Evolutionary conservation across 192 early-diverging fungal species (phyloP), one percentile per base, ranked within the genome.

Genomic region (Backusella sp.): DNA sequence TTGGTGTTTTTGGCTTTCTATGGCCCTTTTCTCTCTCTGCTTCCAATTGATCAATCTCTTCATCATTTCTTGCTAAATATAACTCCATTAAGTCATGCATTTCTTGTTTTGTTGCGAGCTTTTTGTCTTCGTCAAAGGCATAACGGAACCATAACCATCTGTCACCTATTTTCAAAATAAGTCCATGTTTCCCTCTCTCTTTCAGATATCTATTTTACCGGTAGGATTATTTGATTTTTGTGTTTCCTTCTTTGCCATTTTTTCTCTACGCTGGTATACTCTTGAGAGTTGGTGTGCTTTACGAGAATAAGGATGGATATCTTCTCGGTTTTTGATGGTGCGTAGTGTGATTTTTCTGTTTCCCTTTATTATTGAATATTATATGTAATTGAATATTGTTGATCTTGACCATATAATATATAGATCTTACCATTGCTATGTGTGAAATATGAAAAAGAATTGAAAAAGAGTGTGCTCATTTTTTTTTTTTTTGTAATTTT

Each of bases 291-390:
- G 86, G 44, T 80, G 79, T 35, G 88, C 88, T 73, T 90, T 90
- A 37, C 88, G 80, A 17, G 86, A 88, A 23, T 85, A 87, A 34
- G 88, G 88, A 53, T 89, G 86, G 35, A 85, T 83, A 69, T 80
- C 80, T 52, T 86, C 82, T 75, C 83, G 79, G 70, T 88, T 88
- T 76, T 89, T 89, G 81, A 88, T 86, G 37, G 88, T 70, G 66
- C 89, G 88, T 59, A 89, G 73, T 70, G 88, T 89, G 68, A 86
- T 83, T 77, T 78, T 71, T 73, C 86, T 86, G 72, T 87, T 88
- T 70, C 69, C 69, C 69, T 70, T 26, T 15, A 26, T 39, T 34
- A 30, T 28, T 21, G 3, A 46, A 39, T 6, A 39, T 39, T 42
- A 5, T 42, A 28, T 44, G 17, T 37, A 28, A 32, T 68, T 35